Percentiles rank a stretch among this genome's conserved stretches.
phyloP scores from a whole-genome alignment of 805 yeast genomes.

The Kodamaea kakaduensis region DNA sequence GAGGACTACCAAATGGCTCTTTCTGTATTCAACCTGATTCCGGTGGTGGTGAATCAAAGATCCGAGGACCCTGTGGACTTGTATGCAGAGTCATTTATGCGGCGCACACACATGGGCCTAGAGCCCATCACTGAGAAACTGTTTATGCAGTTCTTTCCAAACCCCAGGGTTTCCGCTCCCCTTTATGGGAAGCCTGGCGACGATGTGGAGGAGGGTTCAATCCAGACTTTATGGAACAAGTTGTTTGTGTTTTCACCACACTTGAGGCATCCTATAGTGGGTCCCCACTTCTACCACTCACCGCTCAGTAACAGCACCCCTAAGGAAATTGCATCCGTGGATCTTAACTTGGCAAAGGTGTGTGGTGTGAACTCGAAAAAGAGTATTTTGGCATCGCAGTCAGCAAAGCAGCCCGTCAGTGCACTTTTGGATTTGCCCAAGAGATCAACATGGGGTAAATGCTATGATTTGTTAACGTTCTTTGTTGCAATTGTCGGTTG shows the following conservation, averaged over 20 bases:
- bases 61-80: conserved; percentile 23
- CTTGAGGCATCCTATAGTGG: conserved; percentile 33
- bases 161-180: conserved; percentile 15
- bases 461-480: conserved; percentile 65
- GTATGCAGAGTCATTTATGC: conserved; percentile 19
- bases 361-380: conserved; percentile 27
- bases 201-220: conserved; percentile 22
- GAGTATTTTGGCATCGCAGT: conserved; percentile 28
- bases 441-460: conserved; percentile 40
- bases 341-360: conserved; percentile 24
- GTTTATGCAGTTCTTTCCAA: conserved; percentile 27
- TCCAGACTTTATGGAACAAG: conserved; percentile 32
- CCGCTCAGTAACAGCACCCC: conserved; percentile 32
- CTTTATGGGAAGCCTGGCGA: conserved; percentile 3
- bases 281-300: conserved; percentile 32
- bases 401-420: conserved; percentile 23
- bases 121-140: conserved; percentile 29
- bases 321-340: conserved; percentile 34
- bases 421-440: conserved; percentile 31
- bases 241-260: conserved; percentile 26
- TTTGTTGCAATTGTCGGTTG: conserved; percentile 74
- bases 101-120: conserved; percentile 14
- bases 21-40: conserved; percentile 67
- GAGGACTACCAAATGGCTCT: conserved; percentile 60
- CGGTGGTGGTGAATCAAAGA: conserved; percentile 39